Base-by-base conservation (phyloP, 331 rosid species). In the Dryas integrifolia region DNA sequence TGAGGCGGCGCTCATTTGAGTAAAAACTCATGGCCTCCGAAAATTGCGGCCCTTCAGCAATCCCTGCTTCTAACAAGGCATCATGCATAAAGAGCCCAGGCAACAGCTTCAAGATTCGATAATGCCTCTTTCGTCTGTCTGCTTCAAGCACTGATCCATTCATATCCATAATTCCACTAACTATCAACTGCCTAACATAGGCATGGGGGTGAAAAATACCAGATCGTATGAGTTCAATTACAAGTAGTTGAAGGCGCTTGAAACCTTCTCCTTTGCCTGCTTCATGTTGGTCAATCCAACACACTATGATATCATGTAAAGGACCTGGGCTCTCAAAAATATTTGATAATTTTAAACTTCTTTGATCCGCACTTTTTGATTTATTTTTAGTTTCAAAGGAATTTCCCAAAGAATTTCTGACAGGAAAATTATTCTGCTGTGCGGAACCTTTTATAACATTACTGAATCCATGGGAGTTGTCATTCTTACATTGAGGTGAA, bases 201-300 rank as follows among this genome's bases (percentile, higher is more conserved):
- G 94, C 96, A 74, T 83, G 84, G 50, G 99, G 99, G 81, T 83
- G 80, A 82, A 95, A 90, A 50, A 95, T 90, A 48, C 99, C 99
- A 52, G 87, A 95, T 14, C 76, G 81, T 65, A 86, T 81, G 58
- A 95, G 91, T 81, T 95, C 98, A 67, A 84, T 85, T 14, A 92
- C 75, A 67, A 95, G 89, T 70, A 95, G 87, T 78, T 92, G 92
- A 11, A 92, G 83, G 46, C 98, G 88, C 65, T 90, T 86, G 77
- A 79, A 84, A 72, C 97, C 99, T 85, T 88, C 96, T 69, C 96
- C 88, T 81, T 88, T 90, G 59, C 81, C 89, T 76, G 88, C 88
- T 52, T 82, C 95, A 87, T 95, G 98, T 77, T 95, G 99, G 86
- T 95, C 99, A 80, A 95, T 90, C 99, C 99, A 95, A 85, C 98